A percentile compares a stretch with the other conserved stretches of the same genome.
phyloP scores from a whole-genome alignment of 176 grass and related monocot genomes.

The Chrysopogon serrulatus region DNA sequence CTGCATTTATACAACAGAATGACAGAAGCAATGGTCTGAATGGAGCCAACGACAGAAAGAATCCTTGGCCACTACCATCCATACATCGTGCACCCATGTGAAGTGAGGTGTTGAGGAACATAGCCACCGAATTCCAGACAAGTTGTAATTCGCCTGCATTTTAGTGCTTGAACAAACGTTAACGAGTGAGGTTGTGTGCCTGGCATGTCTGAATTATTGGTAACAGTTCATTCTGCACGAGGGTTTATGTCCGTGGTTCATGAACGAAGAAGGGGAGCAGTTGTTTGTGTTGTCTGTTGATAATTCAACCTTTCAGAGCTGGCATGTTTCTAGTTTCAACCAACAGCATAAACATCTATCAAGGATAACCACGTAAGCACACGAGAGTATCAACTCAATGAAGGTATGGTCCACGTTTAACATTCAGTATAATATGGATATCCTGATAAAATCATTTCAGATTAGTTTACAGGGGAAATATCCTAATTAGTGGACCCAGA shows the following conservation, averaged over 20 bases:
- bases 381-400: background rate
- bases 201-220: slow-evolving; percentile 31
- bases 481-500: background rate
- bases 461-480: background rate
- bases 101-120: slow-evolving; percentile 14
- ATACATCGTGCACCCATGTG: background rate
- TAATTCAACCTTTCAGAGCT: background rate
- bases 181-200: background rate
- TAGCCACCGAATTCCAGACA: slow-evolving; percentile 2
- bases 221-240: slow-evolving; percentile 18
- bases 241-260: background rate
- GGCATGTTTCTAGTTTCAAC: slow-evolving; percentile 15
- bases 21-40: background rate
- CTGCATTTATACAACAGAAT: background rate
- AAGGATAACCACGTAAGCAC: background rate
- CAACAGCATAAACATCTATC: slow-evolving; percentile 3
- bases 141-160: background rate
- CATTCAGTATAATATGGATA: background rate
- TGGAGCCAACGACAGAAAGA: slow-evolving; percentile 26
- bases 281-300: background rate
- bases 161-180: background rate
- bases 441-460: background rate
- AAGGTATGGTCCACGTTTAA: background rate
- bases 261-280: slow-evolving; percentile 15
- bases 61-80: slow-evolving; percentile 6